Evolutionary conservation across 805 yeast species (phyloP), one percentile per base, ranked within the genome.

Genomic region (Diddensiella santjacobensis): DNA sequence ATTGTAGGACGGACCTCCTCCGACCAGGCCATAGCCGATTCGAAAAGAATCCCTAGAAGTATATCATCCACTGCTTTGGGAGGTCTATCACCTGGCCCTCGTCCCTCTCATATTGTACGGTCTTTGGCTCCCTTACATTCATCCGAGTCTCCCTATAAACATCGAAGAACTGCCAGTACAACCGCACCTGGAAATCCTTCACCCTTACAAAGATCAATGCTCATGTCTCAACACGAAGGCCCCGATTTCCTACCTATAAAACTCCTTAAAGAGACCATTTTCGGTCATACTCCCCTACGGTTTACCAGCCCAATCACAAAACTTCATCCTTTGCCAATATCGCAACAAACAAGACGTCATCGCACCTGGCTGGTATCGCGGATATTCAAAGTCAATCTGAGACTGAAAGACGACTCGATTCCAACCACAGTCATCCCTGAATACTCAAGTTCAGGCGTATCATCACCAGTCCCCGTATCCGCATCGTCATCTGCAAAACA

Each of bases 271-370:
- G 61, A 58, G 26, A 45, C 54, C 17, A 55, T 55, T 13, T 58
- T 58, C 35, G 62, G 62, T 3, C 40, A 50, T 29, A 48, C 61
- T 3, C 59, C 62, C 13, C 44, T 58, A 31, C 35, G 47, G 36
- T 56, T 58, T 35, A 36, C 45, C 1, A 47, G 45, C 13, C 45
- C 50, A 3, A 44, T 58, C 29, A 58, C 61, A 4, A 58, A 58
- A 40, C 37, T 56, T 23, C 62, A 58, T 33, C 55, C 56, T 4
- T 33, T 58, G 8, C 56, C 58, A 1, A 18, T 8, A 22, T 23
- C 38, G 13, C 40, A 33, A 6, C 23, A 18, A 29, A 23, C 10
- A 10, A 11, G 30, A 13, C 19, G 48, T 5, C 17, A 17, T 4
- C 40, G 42, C 10, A 47, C 50, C 18, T 46, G 54, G 53, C 41